phyloP scores from a whole-genome alignment of 116 monocot species.

The Thalassia testudinum region DNA sequence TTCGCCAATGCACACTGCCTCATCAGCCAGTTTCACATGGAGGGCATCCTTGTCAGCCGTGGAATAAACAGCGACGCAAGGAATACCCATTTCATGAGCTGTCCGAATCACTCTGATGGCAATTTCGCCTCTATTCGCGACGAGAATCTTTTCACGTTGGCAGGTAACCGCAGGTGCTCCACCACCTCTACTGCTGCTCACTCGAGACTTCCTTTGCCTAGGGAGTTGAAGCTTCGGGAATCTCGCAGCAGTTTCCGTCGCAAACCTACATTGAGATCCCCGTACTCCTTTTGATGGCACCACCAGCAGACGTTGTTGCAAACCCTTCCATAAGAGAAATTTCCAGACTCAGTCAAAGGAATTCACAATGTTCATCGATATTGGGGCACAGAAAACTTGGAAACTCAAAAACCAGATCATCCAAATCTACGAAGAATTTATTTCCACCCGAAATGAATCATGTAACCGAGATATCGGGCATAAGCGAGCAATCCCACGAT shows the following conservation, averaged over 20 bases:
- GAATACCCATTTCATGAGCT: conserved; percentile 98
- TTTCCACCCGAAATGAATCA: too few species aligned
- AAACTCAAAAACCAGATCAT: too few species aligned
- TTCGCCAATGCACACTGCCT: conserved; percentile 98
- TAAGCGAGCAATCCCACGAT: too few species aligned
- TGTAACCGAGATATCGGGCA: too few species aligned
- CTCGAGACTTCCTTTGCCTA: conserved; percentile 12
- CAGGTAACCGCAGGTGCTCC: conserved; percentile 46
- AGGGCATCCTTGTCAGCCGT: conserved; percentile 91
- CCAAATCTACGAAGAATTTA: too few species aligned
- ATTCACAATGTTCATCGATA: too few species aligned
- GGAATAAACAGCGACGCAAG: conserved; percentile 93
- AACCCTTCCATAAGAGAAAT: too few species aligned
- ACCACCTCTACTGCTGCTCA: conserved; percentile 30
- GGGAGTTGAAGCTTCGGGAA: conserved; percentile 32
- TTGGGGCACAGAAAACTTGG: too few species aligned
- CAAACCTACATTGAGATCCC: conserved; percentile 56
- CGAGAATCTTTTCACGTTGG: conserved; percentile 76
- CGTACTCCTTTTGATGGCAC: conserved; percentile 28
- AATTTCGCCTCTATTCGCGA: conserved; percentile 97
- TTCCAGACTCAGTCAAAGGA: too few species aligned
- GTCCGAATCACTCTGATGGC: conserved; percentile 91
- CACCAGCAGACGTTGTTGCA: conserved; percentile 29
- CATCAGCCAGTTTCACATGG: conserved; percentile 89
- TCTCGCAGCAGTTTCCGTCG: conserved; percentile 31